Evolutionary conservation across 2,329 filamentous ascomycete species (phyloP).

Genomic region (Coniella vitis): DNA sequence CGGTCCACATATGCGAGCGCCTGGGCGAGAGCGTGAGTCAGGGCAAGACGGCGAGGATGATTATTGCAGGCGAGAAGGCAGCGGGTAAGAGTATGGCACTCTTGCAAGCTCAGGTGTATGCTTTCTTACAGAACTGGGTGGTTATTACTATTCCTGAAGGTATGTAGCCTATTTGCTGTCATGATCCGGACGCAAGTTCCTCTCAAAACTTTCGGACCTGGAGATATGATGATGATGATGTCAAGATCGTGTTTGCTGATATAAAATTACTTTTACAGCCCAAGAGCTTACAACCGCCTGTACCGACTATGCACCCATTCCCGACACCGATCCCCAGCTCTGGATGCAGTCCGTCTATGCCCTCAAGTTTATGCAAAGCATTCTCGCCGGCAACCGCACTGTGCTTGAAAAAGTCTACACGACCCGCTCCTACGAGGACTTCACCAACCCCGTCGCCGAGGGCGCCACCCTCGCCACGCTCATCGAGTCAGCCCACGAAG

Average conservation of each 20-base stretch:
- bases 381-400: slow-evolving; percentile 63
- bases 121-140: slow-evolving; percentile 76
- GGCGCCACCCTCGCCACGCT: slow-evolving; percentile 61
- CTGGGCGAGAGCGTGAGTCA: slow-evolving; percentile 50
- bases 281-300: slow-evolving; percentile 75
- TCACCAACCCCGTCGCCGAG: slow-evolving; percentile 45
- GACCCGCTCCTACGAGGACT: slow-evolving; percentile 35
- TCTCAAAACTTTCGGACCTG: too few species aligned
- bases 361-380: slow-evolving; percentile 65
- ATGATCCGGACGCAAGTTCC: too few species aligned
- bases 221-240: background rate
- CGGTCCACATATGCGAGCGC: slow-evolving; percentile 60
- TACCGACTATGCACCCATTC: slow-evolving; percentile 71
- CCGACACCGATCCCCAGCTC: slow-evolving; percentile 46
- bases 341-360: slow-evolving; percentile 78
- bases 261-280: slow-evolving; percentile 37
- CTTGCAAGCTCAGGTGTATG: slow-evolving; percentile 77
- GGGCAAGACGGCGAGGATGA: slow-evolving; percentile 52
- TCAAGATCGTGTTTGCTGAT: background rate
- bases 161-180: slow-evolving; percentile 39
- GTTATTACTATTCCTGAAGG: slow-evolving; percentile 87
- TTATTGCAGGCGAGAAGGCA: slow-evolving; percentile 66
- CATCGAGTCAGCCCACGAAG: slow-evolving; percentile 63
- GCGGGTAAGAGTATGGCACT: slow-evolving; percentile 84
- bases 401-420: slow-evolving; percentile 51